A percentile compares a stretch with the other conserved stretches of the same genome.
Evolutionary conservation across 2,329 filamentous ascomycete genomes (phyloP).

Genomic region (Penicillium sp.): DNA sequence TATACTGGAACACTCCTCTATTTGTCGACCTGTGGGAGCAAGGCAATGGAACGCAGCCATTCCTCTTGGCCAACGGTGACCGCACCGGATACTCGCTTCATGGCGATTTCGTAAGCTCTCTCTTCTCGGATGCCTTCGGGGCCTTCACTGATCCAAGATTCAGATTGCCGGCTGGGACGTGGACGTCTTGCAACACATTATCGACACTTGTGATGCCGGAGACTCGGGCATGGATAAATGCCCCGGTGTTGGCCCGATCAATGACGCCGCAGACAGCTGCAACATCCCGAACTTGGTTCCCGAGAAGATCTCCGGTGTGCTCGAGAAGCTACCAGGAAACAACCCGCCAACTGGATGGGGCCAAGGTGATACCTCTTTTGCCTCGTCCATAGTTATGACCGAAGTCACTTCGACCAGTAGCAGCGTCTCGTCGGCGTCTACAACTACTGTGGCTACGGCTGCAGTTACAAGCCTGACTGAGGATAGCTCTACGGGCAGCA

Average conservation of each 20-base stretch:
- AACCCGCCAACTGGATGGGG: conserved; percentile 18
- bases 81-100: conserved; percentile 17
- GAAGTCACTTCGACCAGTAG: conserved; percentile 2
- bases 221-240: conserved; percentile 17
- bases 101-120: conserved; percentile 16
- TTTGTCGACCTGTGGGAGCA: conserved; percentile 13
- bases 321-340: conserved; percentile 15
- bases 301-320: conserved; percentile 13
- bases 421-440: conserved; percentile 1
- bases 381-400: conserved; percentile 8
- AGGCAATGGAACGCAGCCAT: conserved; percentile 11
- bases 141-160: neutral
- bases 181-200: conserved; percentile 16
- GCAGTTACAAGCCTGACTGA: neutral
- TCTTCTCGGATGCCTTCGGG: neutral
- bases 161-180: conserved; percentile 17
- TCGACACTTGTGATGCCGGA: conserved; percentile 16
- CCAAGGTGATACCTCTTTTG: too few species aligned
- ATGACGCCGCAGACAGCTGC: conserved; percentile 12
- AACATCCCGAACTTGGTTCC: conserved; percentile 15
- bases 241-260: conserved; percentile 11
- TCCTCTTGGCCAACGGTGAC: conserved; percentile 15
- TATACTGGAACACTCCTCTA: conserved; percentile 17
- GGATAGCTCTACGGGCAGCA: too few species aligned
- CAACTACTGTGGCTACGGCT: neutral